Base-by-base conservation (phyloP, 129 eudicot genomes). In the Flaveria ramosissima region DNA sequence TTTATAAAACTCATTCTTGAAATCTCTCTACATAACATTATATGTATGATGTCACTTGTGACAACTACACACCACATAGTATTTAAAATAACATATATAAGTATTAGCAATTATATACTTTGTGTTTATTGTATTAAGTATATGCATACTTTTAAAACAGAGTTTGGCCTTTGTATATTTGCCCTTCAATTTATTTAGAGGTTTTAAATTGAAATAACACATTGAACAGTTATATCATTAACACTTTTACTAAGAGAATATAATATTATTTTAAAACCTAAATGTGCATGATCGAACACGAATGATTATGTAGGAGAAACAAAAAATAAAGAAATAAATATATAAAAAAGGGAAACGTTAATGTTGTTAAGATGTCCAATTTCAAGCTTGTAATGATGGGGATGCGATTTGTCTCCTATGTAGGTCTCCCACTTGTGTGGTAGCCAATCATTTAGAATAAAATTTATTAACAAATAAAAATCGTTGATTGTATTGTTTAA, bases 351-450 rank as follows among this genome's bases (percentile, higher is more conserved):
- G 64, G 11, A 63, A 51, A 24, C 20, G 32, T 47, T 51, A 41
- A 72, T 52, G 79, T 80, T 74, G 67, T 80, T 71, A 65, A 79
- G 78, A 80, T 73, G 75, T 61, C 69, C 73, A 64, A 15, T 72
- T 73, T 72, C 74, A 73, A 65, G 69, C 69, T 80, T 41, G 74
- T 39, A 65, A 80, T 80, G 69, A 80, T 80, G 83, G 68, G 24
- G 70, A 80, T 80, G 65, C 79, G 79, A 72, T 73, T 73, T 80
- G 83, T 80, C 79, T 73, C 79, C 62, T 80, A 72, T 72, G 79
- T 80, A 80, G 83, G 79, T 42, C 79, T 73, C 17, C 69, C 74
- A 80, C 73, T 64, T 80, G 50, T 80, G 83, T 71, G 72, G 50
- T 78, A 43, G 70, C 69, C 70, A 77, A 77, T 66, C 81, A 68